Evolutionary conservation across 2,329 filamentous ascomycete genomes (phyloP).

Genomic region (Colletotrichum camelliae): DNA sequence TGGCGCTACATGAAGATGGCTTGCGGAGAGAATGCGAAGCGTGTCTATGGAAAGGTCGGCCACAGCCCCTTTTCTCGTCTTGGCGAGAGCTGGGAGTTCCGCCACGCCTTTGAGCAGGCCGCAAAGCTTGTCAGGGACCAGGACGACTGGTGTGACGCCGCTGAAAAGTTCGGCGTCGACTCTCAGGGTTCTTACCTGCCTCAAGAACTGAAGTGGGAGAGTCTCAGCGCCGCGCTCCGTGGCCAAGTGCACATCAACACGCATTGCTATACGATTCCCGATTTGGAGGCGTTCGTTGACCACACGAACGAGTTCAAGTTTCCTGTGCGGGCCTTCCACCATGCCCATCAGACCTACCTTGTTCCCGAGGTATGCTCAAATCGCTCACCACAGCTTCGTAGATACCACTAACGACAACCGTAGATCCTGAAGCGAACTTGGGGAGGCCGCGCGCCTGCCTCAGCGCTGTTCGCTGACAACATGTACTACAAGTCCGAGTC

Average conservation of each 20-base stretch:
- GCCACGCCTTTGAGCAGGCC: conserved; percentile 71
- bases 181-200: conserved; percentile 64
- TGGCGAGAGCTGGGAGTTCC: conserved; percentile 73
- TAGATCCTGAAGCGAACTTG: conserved; percentile 62
- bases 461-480: conserved; percentile 73
- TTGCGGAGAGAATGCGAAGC: conserved; percentile 73
- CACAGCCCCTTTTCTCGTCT: conserved; percentile 65
- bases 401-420: background rate
- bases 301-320: conserved; percentile 78
- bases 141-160: conserved; percentile 71
- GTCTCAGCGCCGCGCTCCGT: conserved; percentile 65
- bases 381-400: background rate
- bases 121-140: conserved; percentile 61
- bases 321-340: conserved; percentile 69
- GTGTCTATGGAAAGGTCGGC: conserved; percentile 61
- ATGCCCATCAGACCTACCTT: conserved; percentile 70
- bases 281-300: conserved; percentile 72
- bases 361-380: conserved; percentile 61
- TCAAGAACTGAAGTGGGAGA: conserved; percentile 67
- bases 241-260: conserved; percentile 74
- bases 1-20: conserved; percentile 82
- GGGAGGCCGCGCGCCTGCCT: conserved; percentile 58
- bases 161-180: conserved; percentile 53
- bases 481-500: conserved; percentile 76
- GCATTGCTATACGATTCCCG: conserved; percentile 74